Evolutionary conservation across 208 protist species (phyloP), one percentile per base, ranked within the genome.

Genomic region (Trypanosoma lewisi): DNA sequence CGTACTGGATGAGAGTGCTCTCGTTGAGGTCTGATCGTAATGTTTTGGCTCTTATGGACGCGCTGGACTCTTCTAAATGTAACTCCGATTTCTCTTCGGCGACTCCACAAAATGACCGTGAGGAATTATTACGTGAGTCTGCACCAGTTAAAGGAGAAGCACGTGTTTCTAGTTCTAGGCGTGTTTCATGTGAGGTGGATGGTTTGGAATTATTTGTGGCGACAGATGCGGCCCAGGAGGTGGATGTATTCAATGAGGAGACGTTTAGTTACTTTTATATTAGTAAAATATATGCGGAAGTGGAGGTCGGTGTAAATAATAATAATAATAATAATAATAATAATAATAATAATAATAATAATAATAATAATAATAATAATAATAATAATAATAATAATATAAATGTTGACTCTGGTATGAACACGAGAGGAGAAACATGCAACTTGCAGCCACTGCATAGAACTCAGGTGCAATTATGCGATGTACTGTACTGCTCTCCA

Each of bases 181-280:
- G 45, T 1, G 57, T 73, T 52, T 52, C 31, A 2, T 70, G 50
- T 4, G 54, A 73, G 12, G 49, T 80, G 33, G 37, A 25, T 31
- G 47, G 56, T 17, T 63, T 79, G 23, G 79, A 85, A 41, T 45
- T 85, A 2, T 61, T 80, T 21, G 14, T 85, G 1, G 71, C 79
- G 1, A 77, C 79, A 1, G 57, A 81, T 60, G 62, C 60, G 4
- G 28, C 23, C n/a, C 16, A 57, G 28, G 61, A 70, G 8, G 60
- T 87, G 11, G 59, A 77, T 44, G 47, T 77, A 25, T n/a, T 41
- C 7, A 63, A 79, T 51, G 55, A 64, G 25, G 66, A 27, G 25
- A 80, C 80, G 17, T 82, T 64, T 48, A 72, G 70, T 50, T 68
- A 73, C 34, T 47, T 82, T 33, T 53, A 52, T 30, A 27, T 73